Evolutionary conservation across 2,329 filamentous ascomycete genomes (phyloP).

Genomic region (Lachnellula hyalina): DNA sequence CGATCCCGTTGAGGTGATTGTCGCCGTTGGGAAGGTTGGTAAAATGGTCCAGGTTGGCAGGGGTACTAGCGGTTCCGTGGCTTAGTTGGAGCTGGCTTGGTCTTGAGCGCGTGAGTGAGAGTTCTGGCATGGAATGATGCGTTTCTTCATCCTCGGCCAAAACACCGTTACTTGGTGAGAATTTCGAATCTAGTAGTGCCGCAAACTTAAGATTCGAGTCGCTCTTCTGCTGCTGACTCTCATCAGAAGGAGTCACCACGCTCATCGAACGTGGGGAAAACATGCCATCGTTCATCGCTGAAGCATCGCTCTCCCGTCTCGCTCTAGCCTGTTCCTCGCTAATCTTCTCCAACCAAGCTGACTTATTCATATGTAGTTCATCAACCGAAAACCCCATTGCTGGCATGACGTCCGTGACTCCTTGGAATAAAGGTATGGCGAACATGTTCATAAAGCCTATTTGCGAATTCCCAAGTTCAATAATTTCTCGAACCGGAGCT

Average conservation of each 20-base stretch:
- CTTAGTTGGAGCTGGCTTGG: conserved; percentile 29
- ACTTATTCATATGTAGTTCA: conserved; percentile 73
- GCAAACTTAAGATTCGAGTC: conserved; percentile 6
- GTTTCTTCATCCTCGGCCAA: conserved; percentile 15
- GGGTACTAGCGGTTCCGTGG: conserved; percentile 15
- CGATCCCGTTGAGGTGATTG: conserved; percentile 8
- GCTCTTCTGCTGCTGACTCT: conserved; percentile 19
- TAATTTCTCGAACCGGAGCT: conserved; percentile 73
- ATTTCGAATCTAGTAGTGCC: conserved; percentile 5
- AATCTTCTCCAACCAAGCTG: conserved; percentile 65
- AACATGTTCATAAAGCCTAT: conserved; percentile 97
- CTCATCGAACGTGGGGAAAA: conserved; percentile 30
- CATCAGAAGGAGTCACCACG: conserved; percentile 24
- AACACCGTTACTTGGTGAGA: conserved; percentile 14
- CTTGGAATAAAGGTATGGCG: conserved; percentile 84
- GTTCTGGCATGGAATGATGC: conserved; percentile 13
- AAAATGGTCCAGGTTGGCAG: conserved; percentile 13
- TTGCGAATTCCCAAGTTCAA: conserved; percentile 81
- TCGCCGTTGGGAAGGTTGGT: conserved; percentile 8
- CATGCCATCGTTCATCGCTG: conserved; percentile 24
- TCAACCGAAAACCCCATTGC: conserved; percentile 77
- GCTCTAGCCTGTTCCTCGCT: conserved; percentile 49
- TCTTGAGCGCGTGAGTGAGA: conserved; percentile 22
- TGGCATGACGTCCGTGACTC: conserved; percentile 79
- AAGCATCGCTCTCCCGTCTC: conserved; percentile 37